Conservation (phyloP, 1,284 basidiomycete genomes). For the Ceratobasidium sp. region DNA sequence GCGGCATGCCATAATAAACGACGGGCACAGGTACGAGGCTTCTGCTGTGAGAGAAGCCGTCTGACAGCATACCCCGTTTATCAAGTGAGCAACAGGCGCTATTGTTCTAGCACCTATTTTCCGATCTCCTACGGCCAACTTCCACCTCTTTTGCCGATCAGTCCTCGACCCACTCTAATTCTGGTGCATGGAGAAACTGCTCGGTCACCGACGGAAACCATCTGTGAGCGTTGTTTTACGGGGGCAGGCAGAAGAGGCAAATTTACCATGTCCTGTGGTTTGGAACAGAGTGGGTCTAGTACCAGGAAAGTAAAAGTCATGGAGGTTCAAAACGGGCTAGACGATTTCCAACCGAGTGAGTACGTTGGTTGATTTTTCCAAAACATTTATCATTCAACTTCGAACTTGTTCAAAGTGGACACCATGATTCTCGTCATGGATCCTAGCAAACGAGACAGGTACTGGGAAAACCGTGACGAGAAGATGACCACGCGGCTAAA, state of each 20-base stretch:
- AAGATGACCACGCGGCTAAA: slow-evolving; percentile 2
- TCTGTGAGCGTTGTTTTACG: not conserved
- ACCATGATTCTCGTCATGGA: slow-evolving; percentile 19
- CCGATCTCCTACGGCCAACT: not conserved
- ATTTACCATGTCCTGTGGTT: not conserved
- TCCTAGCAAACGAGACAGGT: slow-evolving; percentile 12
- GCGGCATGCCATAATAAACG: not conserved
- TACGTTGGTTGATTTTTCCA: not conserved
- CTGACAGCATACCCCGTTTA: not conserved
- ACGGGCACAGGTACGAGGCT: not conserved
- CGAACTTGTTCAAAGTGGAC: not conserved
- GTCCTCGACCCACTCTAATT: not conserved
- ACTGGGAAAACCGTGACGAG: slow-evolving; percentile 29
- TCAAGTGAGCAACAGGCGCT: not conserved
- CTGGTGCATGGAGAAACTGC: not conserved
- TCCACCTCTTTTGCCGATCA: not conserved
- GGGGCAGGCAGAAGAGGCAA: not conserved
- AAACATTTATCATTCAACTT: not conserved
- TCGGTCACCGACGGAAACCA: not conserved
- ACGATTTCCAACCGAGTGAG: not conserved
- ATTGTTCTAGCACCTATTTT: not conserved
- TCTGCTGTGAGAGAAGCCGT: not conserved
- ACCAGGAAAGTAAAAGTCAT: not conserved
- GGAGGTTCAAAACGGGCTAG: not conserved
- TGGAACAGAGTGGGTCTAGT: not conserved